Conservation (phyloP, 345 rosid genomes). For the Tarenaya hassleriana region DNA sequence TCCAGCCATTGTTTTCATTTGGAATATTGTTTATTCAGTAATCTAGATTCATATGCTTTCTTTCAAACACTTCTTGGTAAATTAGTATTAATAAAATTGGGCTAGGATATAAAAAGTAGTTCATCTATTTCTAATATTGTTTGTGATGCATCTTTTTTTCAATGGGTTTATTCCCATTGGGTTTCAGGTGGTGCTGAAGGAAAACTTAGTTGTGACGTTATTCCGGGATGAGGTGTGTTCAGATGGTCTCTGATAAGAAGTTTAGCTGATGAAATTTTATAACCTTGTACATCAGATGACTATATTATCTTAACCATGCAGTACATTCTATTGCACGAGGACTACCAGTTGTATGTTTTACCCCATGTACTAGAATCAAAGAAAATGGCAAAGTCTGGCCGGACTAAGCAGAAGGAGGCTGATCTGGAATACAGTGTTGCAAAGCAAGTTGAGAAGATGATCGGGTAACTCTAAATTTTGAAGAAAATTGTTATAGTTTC, state of each 20-base stretch:
- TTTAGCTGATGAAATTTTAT: slow-evolving; percentile 6
- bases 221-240: slow-evolving; percentile 90
- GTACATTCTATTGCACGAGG: slow-evolving; percentile 84
- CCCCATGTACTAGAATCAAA: slow-evolving; percentile 95
- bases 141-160: slow-evolving; percentile 3
- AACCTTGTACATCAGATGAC: slow-evolving; percentile 27
- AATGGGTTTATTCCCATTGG: slow-evolving; percentile 20
- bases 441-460: slow-evolving; percentile 98
- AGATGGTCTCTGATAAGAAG: slow-evolving; percentile 11
- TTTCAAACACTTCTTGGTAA: no score
- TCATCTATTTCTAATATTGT: slow-evolving; percentile 9
- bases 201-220: slow-evolving; percentile 73
- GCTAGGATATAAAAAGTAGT: slow-evolving; percentile 9
- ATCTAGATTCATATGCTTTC: no score
- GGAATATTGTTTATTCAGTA: not conserved
- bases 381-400: slow-evolving; percentile 98
- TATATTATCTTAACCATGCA: slow-evolving; percentile 39
- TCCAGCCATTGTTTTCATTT: slow-evolving; percentile 13
- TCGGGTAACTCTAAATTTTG: slow-evolving; percentile 43
- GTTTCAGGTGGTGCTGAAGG: slow-evolving; percentile 86
- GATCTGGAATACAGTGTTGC: slow-evolving; percentile 97
- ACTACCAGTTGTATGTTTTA: slow-evolving; percentile 88
- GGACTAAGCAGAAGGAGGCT: slow-evolving; percentile 90
- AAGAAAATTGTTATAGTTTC: slow-evolving; percentile 1
- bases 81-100: slow-evolving; percentile 2